Evolutionary conservation across 345 rosid species (phyloP), one percentile per base, ranked within the genome.

Genomic region (Lepidium aucheri): DNA sequence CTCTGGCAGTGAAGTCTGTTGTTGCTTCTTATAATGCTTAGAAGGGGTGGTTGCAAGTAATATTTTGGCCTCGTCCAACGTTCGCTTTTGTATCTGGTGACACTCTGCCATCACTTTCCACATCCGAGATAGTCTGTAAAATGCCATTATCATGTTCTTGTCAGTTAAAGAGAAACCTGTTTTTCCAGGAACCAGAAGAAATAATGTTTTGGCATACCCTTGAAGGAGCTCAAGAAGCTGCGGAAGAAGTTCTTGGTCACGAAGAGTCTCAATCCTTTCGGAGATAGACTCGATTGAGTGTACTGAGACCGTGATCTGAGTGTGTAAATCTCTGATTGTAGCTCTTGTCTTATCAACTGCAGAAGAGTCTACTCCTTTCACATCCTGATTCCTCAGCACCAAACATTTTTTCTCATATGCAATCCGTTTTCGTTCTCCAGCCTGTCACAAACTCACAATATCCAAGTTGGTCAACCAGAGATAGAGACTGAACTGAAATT

Each of bases 41-140:
- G 84, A 81, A 39, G 89, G 85, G 3, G 76, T 82, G 44, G 90
- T 81, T 1, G 97, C 98, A 45, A 93, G 84, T 62, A 93, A 76
- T 41, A 78, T 68, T 76, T 90, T 93, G 63, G 98, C 97, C 65
- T 85, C 93, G n/a, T 90, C 94, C 67, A 93, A 69, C 22, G 96
- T 84, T 56, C 80, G 84, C 65, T 85, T 90, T 73, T 93, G 98
- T 38, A 77, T 73, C 50, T 79, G 88, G 74, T 93, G 98, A 69
- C 96, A 80, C 68, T 86, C 91, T 51, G 96, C 90, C 97, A 93
- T 90, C 74, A 82, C 86, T 79, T 86, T 90, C 98, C 98, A 93
- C 97, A 93, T 93, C 52, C 71, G 76, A 53, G 84, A 73, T 76
- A 93, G 72, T 73, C 98, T 93, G 90, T 60, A 62, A 30, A 47